Evolutionary conservation across 1,284 basidiomycete species (phyloP), one percentile per base, ranked within the genome.

Genomic region (Austroboletus novae-zelandiae): DNA sequence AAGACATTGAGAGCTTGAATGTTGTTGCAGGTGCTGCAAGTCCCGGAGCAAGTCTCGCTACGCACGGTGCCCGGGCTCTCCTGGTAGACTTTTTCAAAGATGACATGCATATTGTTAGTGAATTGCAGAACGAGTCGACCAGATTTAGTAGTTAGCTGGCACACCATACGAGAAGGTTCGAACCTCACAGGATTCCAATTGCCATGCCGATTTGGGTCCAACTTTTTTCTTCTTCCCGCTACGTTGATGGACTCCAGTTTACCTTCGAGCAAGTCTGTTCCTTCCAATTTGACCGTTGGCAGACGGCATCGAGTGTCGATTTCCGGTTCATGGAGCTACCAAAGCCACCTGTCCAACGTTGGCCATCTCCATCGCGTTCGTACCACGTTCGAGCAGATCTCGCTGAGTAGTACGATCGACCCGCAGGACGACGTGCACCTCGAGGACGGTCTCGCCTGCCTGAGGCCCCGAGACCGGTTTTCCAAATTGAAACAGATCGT

Each of bases 301-400:
- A 58, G 58, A 40, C 47, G 55, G n/a, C 49, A 59, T 43, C 56
- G 45, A 36, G 54, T 57, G 8, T 66, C 64, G 23, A 62, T 66
- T 23, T 66, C 66, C 20, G 64, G 61, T 43, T 73, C 70, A 13
- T 71, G 69, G 44, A 76, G 73, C 53, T 69, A 78, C 47, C 75
- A 78, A 48, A 75, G 72, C 47, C 72, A 76, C 56, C 64, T 78
- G 29, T 78, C 74, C 15, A 65, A 64, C 14, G 61, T 69, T 9
- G 72, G 71, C 32, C 69, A 75, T n/a, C 65, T 71, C 34, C 71
- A 77, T 52, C 76, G 78, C 43, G 52, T 62, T 37, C 63, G 63
- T 41, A 66, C 59, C 17, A 41, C 54, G 43, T 67, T 65, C 9
- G 62, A 61, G 15, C 65, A 64, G 31, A 51, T 53, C 17, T 29